Conservation (phyloP, 1,139 yeast genomes). For the Blastobotrys arbuscula region DNA sequence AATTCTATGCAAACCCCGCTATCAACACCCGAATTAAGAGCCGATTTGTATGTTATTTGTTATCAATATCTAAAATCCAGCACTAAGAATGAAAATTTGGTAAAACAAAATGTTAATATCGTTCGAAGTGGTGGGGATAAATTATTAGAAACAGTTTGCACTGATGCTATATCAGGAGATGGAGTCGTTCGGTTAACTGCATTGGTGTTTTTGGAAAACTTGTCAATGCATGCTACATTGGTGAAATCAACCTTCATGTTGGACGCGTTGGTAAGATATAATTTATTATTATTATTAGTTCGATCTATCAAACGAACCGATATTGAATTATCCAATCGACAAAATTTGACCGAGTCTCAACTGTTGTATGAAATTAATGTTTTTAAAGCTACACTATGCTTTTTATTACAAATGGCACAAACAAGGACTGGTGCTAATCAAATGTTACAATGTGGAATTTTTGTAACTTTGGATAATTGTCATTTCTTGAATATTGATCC, state of each 20-base stretch:
- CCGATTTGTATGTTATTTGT: constrained; percentile 71
- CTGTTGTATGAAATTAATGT: constrained; percentile 68
- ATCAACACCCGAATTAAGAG: constrained; percentile 61
- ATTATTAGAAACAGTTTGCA: constrained; percentile 59
- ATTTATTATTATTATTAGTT: constrained; percentile 58
- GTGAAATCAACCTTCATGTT: constrained; percentile 51
- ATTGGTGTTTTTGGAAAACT: constrained; percentile 61
- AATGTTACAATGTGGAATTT: constrained; percentile 63
- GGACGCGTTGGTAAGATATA: constrained; percentile 57
- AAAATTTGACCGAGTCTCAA: constrained; percentile 18
- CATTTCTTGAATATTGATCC: constrained; percentile 65
- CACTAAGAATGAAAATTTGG: constrained; percentile 35
- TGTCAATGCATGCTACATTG: constrained; percentile 54
- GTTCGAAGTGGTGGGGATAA: constrained; percentile 57
- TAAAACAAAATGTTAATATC: constrained; percentile 46
- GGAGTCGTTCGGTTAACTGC: constrained; percentile 77
- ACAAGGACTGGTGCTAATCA: constrained; percentile 72
- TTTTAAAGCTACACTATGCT: constrained; percentile 63
- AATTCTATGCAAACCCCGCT: constrained; percentile 66
- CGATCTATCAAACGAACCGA: constrained; percentile 67
- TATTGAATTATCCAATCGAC: constrained; percentile 42
- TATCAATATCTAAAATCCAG: constrained; percentile 50
- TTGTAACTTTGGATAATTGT: constrained; percentile 55
- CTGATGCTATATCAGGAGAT: constrained; percentile 76
- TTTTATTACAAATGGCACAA: constrained; percentile 70